phyloP scores from a whole-genome alignment of 108 stramenopile genomes.

The Nitzschia palea region DNA sequence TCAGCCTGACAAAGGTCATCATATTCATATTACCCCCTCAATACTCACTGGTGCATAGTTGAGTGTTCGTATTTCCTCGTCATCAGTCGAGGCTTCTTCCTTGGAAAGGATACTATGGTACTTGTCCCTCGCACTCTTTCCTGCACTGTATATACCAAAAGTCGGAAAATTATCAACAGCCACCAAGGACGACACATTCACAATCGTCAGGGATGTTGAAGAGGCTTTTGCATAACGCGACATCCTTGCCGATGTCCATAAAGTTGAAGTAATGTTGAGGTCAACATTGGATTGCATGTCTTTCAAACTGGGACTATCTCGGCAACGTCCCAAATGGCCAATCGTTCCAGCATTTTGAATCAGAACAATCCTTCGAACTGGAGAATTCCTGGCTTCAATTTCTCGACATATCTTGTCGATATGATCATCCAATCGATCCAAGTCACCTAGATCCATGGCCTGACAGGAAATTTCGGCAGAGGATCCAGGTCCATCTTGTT shows the following conservation, averaged over 20 bases:
- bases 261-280: constrained; percentile 69
- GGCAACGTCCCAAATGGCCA: constrained; percentile 56
- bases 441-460: constrained; percentile 59
- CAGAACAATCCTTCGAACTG: constrained; percentile 40
- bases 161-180: constrained; percentile 68
- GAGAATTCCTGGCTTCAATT: neutral
- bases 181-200: constrained; percentile 76
- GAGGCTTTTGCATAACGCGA: constrained; percentile 19
- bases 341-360: constrained; percentile 79
- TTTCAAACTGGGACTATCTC: constrained; percentile 35
- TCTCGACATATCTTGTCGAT: constrained; percentile 39
- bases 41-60: constrained; percentile 70
- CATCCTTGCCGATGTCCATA: constrained; percentile 60
- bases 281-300: constrained; percentile 53
- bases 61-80: constrained; percentile 38
- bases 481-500: constrained; percentile 28
- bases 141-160: constrained; percentile 72
- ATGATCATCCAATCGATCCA: constrained; percentile 50
- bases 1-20: neutral
- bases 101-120: constrained; percentile 66
- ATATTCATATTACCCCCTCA: neutral
- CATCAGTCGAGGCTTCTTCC: constrained; percentile 31
- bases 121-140: constrained; percentile 77
- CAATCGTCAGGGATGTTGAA: constrained; percentile 23
- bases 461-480: constrained; percentile 40